Evolutionary conservation across 257 asterid genomes (phyloP).

Genomic region (Salvia hispanica): DNA sequence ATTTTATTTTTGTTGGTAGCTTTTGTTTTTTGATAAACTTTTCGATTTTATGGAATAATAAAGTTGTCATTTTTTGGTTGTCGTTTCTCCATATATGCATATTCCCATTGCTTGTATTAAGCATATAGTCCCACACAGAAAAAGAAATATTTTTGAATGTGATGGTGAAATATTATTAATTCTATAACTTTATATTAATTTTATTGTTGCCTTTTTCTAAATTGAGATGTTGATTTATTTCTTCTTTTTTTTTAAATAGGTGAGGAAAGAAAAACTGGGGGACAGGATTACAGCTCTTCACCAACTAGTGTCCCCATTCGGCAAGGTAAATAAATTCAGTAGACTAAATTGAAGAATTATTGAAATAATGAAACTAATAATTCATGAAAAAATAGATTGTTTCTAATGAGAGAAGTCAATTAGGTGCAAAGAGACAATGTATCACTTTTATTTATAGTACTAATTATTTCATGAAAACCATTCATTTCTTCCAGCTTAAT

Average conservation of each 20-base stretch:
- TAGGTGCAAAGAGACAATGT: too few relatives aligned
- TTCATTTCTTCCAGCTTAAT: too few relatives aligned
- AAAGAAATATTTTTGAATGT: constrained; percentile 3
- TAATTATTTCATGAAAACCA: too few relatives aligned
- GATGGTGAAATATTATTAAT: constrained; percentile 12
- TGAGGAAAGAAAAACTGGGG: constrained; percentile 77
- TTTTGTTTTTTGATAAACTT: constrained; percentile 31
- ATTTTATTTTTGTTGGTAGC: constrained; percentile 16
- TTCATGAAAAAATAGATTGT: neutral
- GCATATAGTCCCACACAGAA: constrained; percentile 52
- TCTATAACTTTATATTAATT: neutral
- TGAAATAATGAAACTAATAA: neutral
- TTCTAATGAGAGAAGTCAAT: neutral
- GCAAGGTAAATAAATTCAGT: constrained; percentile 53
- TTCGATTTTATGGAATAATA: constrained; percentile 48
- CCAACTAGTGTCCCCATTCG: constrained; percentile 89
- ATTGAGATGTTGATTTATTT: constrained; percentile 7
- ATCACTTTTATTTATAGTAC: too few relatives aligned
- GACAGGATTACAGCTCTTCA: constrained; percentile 89
- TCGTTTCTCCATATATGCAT: constrained; percentile 36
- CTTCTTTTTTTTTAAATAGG: constrained; percentile 48
- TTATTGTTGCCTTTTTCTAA: neutral
- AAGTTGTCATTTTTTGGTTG: constrained; percentile 67
- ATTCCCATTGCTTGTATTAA: constrained; percentile 46
- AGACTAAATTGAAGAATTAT: too few relatives aligned